Percentiles rank a stretch among this genome's conserved stretches.
Evolutionary conservation across 108 stramenopile genomes (phyloP).

Genomic region (Cyclotella sp.): DNA sequence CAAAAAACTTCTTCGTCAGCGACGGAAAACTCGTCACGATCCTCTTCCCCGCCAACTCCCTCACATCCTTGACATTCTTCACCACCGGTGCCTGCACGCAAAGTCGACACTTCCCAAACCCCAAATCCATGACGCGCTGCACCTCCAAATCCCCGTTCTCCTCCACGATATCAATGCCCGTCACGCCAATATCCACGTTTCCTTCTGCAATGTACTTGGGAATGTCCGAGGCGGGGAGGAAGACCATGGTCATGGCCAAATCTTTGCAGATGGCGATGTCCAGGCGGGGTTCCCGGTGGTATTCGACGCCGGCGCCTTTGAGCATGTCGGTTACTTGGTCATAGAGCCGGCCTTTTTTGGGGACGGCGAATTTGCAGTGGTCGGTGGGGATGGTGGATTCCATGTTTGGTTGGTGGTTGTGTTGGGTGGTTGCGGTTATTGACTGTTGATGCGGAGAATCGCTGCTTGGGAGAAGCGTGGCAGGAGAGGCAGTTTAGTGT

Average conservation of each 20-base stretch:
- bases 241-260: conserved; percentile 92
- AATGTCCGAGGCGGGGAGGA: conserved; percentile 96
- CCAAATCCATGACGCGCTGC: conserved; percentile 88
- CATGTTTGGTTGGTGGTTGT: neutral
- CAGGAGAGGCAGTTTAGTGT: too few relatives aligned
- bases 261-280: conserved; percentile 89
- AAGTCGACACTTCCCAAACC: conserved; percentile 95
- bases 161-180: conserved; percentile 88
- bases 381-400: conserved; percentile 34
- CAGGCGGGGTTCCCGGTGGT: conserved; percentile 83
- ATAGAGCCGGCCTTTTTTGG: conserved; percentile 96
- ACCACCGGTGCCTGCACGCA: conserved; percentile 93
- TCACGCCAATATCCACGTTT: conserved; percentile 96
- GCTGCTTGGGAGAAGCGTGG: too few relatives aligned
- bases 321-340: conserved; percentile 92
- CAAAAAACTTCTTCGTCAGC: conserved; percentile 89
- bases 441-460: neutral
- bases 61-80: conserved; percentile 72
- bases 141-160: conserved; percentile 80
- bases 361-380: conserved; percentile 91
- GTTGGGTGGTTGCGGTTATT: neutral
- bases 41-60: conserved; percentile 85
- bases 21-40: conserved; percentile 96
- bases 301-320: conserved; percentile 93
- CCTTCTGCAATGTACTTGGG: conserved; percentile 96